Percentiles rank a stretch among this genome's conserved stretches.
Evolutionary conservation across 1,284 basidiomycete genomes (phyloP).

Genomic region (Cutaneotrichosporon mucoides): DNA sequence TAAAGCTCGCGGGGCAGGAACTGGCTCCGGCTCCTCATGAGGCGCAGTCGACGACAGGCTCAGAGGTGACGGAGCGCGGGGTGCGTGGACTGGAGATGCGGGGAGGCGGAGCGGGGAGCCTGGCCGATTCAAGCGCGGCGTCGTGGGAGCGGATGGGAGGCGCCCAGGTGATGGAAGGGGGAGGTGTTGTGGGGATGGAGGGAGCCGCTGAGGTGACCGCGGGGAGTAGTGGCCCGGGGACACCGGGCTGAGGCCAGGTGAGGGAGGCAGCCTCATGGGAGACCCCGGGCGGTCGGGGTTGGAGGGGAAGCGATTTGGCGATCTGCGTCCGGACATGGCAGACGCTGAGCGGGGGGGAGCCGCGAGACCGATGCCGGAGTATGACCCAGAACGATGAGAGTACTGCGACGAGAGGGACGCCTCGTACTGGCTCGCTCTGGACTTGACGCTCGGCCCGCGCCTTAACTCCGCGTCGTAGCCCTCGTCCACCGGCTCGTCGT

Average conservation of each 20-base stretch:
- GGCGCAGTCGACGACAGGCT: neutral
- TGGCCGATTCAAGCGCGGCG: no score
- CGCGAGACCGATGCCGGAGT: neutral
- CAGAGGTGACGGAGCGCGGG: neutral
- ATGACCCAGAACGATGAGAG: no score
- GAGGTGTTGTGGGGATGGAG: neutral
- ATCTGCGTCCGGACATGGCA: neutral
- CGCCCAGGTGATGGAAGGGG: neutral
- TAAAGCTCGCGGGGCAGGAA: neutral
- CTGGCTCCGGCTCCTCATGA: neutral
- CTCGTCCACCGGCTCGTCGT: neutral
- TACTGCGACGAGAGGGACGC: neutral
- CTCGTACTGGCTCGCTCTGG: slow-evolving; percentile 6
- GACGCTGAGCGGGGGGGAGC: neutral
- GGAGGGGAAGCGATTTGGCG: neutral
- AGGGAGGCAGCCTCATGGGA: slow-evolving; percentile 3
- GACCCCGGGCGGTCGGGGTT: slow-evolving; percentile 6
- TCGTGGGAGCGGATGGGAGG: neutral
- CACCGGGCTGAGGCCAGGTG: neutral
- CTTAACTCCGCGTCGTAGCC: neutral
- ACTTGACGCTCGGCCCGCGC: slow-evolving; percentile 2
- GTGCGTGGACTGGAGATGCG: neutral
- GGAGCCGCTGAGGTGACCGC: neutral
- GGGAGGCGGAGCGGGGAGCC: neutral
- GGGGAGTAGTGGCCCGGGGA: neutral